Conservation (phyloP, 306 rosid species). For the Cercis canadensis region DNA sequence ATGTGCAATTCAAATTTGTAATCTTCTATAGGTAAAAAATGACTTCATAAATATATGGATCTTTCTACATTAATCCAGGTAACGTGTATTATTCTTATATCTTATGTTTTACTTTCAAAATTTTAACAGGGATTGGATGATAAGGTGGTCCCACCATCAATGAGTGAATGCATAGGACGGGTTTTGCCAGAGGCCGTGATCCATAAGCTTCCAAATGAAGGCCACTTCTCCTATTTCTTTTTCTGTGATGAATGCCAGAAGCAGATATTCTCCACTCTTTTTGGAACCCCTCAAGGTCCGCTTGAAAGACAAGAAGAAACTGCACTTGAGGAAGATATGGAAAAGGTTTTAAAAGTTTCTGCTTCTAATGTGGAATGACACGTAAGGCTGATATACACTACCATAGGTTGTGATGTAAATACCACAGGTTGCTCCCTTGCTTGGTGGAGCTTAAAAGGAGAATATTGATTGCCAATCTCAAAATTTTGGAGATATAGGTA, state of each 20-base stretch:
- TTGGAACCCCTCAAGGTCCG: slow-evolving; percentile 83
- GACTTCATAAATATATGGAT: no score
- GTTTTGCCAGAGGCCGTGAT: slow-evolving; percentile 73
- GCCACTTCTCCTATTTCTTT: slow-evolving; percentile 84
- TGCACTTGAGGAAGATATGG: slow-evolving; percentile 43
- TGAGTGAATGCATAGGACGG: slow-evolving; percentile 67
- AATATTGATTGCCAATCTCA: slow-evolving; percentile 8
- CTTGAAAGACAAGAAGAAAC: slow-evolving; percentile 46
- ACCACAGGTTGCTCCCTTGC: slow-evolving; percentile 55
- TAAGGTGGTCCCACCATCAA: slow-evolving; percentile 74
- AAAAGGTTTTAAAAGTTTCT: slow-evolving; percentile 34
- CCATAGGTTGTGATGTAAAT: slow-evolving; percentile 62
- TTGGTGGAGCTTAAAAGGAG: slow-evolving; percentile 48
- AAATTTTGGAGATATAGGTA: slow-evolving; percentile 41
- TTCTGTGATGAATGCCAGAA: slow-evolving; percentile 87
- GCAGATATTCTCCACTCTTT: slow-evolving; percentile 69
- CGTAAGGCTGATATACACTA: slow-evolving; percentile 27
- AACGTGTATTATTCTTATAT: no score
- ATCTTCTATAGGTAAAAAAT: no score
- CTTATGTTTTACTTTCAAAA: slow-evolving; percentile 31
- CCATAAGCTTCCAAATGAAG: slow-evolving; percentile 89
- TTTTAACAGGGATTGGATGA: slow-evolving; percentile 86
- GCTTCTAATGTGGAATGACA: slow-evolving; percentile 45
- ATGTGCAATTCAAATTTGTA: no score
- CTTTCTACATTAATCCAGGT: no score